phyloP scores from a whole-genome alignment of 768 basidiomycete genomes.

The Naganishia onofrii region DNA sequence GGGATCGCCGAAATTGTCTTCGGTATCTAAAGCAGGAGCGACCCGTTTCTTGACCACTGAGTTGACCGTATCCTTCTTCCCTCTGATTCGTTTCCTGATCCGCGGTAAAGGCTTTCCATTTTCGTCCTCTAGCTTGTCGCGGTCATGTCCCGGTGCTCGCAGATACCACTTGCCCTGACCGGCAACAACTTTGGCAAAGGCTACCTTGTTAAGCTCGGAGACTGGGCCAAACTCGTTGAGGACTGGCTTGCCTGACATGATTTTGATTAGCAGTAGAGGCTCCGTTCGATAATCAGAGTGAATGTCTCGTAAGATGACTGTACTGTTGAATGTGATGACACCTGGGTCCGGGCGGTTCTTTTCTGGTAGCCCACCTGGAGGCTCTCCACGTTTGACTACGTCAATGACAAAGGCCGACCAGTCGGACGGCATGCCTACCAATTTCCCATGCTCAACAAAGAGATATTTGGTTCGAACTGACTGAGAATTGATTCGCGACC shows the following conservation, averaged over 20 bases:
- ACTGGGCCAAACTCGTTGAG: conserved; percentile 80
- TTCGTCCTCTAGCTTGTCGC: conserved; percentile 24
- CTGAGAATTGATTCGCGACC: conserved; percentile 94
- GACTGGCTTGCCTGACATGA: conserved; percentile 83
- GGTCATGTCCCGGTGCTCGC: conserved; percentile 62
- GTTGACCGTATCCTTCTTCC: conserved; percentile 28
- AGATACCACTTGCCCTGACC: conserved; percentile 82
- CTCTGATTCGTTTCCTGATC: conserved; percentile 23
- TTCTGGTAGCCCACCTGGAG: conserved; percentile 50
- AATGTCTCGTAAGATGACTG: conserved; percentile 78
- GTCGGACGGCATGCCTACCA: conserved; percentile 53
- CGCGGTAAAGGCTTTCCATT: conserved; percentile 23
- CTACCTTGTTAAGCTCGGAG: conserved; percentile 95
- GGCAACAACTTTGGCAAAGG: conserved; percentile 74
- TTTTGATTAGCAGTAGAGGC: conserved; percentile 82
- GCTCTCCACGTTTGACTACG: conserved; percentile 69
- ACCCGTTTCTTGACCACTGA: conserved; percentile 27
- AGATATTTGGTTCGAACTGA: conserved; percentile 97
- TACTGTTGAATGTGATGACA: conserved; percentile 76
- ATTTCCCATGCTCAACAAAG: conserved; percentile 78
- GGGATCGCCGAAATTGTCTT: conserved; percentile 24
- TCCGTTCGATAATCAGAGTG: conserved; percentile 81
- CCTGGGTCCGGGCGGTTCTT: conserved; percentile 43
- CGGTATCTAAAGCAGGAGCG: conserved; percentile 27
- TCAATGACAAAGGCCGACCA: conserved; percentile 96